Base-by-base conservation (phyloP, 1,284 basidiomycete genomes). In the Irpex sp. region DNA sequence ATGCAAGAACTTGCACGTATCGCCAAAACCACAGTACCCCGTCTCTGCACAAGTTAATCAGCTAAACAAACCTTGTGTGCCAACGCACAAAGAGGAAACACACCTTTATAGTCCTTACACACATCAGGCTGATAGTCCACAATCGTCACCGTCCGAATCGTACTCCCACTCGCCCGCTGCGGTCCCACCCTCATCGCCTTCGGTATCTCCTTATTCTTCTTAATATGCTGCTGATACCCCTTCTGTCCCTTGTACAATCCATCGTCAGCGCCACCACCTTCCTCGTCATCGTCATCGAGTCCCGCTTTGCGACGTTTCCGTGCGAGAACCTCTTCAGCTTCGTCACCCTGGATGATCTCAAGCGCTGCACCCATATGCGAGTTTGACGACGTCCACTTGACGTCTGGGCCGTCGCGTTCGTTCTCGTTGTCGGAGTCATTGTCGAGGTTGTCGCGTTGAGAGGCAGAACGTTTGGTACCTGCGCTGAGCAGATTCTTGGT, bases 91-190 rank as follows among this genome's bases (percentile, higher is more conserved):
- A 55, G 15, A 1, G 0, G 17, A 33, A 60, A 62, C 61, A 19
- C 61, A 93, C 93, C 93, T 87, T 98, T 98, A 78, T 99, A 99
- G 77, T 98, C 96, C 76, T 99, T 99, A 78, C 97, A 99, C 19
- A 98, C 94, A 72, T 98, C 97, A 2, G 97, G 97, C 77, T 99
- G 97, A 77, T 98, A 99, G 80, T 99, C 97, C 58, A 95, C 85
- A 62, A 98, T 89, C 0, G 97, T 98, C 60, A 98, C 95, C 1
- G 93, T 96, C 62, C 95, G 86, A 68, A 99, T 96, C 63, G 97
- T 98, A 70, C 81, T 90, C 6, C 87, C 86, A 53, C 83, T 89
- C 63, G 81, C 80, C 61, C 91, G 79, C 72, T 95, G 93, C 51
- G 95, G 95, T 1, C 94, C 95, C 5, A 93, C 85, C 56, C 93